Percentiles rank a stretch among this genome's conserved stretches.
Evolutionary conservation across 2,329 filamentous ascomycete species (phyloP).

Genomic region (Aureobasidium zeae): DNA sequence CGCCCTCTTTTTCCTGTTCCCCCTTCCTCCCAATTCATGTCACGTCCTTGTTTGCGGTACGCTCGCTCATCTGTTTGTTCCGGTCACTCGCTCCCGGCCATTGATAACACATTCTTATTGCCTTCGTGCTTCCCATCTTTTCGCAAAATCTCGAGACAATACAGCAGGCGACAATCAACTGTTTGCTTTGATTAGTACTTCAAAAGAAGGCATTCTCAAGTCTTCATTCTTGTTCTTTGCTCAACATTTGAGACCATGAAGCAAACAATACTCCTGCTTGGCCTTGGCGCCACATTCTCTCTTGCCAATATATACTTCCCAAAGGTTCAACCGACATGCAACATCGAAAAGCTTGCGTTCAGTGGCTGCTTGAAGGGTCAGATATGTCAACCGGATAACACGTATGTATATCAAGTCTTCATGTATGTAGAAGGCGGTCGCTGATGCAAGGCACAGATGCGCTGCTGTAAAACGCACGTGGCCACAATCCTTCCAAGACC

Average conservation of each 20-base stretch:
- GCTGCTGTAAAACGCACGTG: slow-evolving; percentile 7
- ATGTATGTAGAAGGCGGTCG: slow-evolving; percentile 18
- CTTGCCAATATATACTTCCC: slow-evolving; percentile 42
- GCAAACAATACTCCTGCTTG: slow-evolving; percentile 6
- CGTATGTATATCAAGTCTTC: slow-evolving; percentile 23
- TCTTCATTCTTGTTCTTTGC: no score
- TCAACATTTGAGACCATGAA: slow-evolving; percentile 9
- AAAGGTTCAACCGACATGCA: slow-evolving; percentile 38
- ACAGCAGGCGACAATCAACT: not conserved
- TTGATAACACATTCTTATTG: no score
- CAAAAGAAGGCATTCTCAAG: no score
- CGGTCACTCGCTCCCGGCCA: no score
- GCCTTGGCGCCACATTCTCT: not conserved
- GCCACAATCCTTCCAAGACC: slow-evolving; percentile 11
- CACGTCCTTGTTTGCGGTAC: no score
- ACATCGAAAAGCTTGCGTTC: slow-evolving; percentile 21
- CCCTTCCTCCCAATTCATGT: no score
- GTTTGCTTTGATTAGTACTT: not conserved
- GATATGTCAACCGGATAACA: slow-evolving; percentile 29
- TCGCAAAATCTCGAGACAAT: no score
- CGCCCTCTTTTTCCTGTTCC: no score
- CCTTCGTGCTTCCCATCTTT: no score
- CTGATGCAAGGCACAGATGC: not conserved
- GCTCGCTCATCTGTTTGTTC: no score
- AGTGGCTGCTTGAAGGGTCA: slow-evolving; percentile 32